These are phyloP conservation scores for Talaromyces trachyspermus DNA, from an alignment of 495 filamentous ascomycete genomes.

Conservation along the genomic window DNA sequence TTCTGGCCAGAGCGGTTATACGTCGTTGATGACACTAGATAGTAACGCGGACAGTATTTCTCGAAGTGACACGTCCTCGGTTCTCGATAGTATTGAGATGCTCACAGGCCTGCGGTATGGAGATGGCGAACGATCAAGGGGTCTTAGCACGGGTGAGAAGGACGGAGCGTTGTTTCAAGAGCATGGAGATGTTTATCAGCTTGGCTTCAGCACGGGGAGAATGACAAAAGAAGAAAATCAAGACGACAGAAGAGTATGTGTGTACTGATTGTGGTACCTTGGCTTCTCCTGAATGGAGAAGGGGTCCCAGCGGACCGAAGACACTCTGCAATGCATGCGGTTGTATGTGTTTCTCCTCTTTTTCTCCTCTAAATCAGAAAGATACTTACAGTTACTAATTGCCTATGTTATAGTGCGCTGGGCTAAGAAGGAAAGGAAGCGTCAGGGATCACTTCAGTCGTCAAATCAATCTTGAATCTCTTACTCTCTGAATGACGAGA, in stretches of 20 bases:
- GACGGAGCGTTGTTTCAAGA: conserved; percentile 76
- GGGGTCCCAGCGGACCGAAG: conserved; percentile 89
- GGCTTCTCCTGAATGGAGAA: conserved; percentile 95
- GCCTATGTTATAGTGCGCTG: conserved; percentile 45
- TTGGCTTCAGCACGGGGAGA: conserved; percentile 36
- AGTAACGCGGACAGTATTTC: background rate
- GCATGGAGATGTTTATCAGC: conserved; percentile 73
- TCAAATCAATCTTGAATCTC: background rate
- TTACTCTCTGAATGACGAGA: too few species aligned
- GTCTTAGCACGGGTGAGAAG: conserved; percentile 77
- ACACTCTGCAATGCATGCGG: conserved; percentile 97
- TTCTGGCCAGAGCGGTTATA: conserved; percentile 48
- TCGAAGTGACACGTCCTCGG: conserved; percentile 32
- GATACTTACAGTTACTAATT: background rate
- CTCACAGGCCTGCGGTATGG: conserved; percentile 83
- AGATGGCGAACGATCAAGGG: conserved; percentile 81
- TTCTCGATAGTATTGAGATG: conserved; percentile 87
- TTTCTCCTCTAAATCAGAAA: too few species aligned
- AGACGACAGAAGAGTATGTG: conserved; percentile 87
- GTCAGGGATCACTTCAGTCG: conserved; percentile 19
- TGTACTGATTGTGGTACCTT: conserved; percentile 93
- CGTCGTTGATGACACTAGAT: conserved; percentile 1
- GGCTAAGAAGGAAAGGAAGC: conserved; percentile 75
- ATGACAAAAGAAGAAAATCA: conserved; percentile 88
- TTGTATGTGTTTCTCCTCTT: conserved; percentile 38